These are phyloP conservation scores for Nymphaea colorata DNA, from an alignment of 164 flowering plant species.

Conservation along the genomic window DNA sequence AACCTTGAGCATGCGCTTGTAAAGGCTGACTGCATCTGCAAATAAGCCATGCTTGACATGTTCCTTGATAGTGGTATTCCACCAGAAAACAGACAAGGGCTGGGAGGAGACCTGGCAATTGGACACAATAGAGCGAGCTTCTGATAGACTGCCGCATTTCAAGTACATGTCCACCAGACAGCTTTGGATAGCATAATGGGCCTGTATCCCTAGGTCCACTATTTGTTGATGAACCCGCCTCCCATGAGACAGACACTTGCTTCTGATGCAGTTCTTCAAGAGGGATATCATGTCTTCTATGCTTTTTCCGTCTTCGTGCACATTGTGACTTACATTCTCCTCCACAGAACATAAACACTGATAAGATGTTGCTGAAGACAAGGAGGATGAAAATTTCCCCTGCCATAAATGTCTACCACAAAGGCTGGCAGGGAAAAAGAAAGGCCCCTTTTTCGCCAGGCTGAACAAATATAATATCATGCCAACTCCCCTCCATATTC, in stretches of 20 bases:
- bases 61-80: conserved; percentile 34
- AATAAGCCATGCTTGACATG: conserved; percentile 13
- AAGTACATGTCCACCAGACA: neutral
- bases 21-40: conserved; percentile 12
- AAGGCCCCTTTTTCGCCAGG: neutral
- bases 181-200: neutral
- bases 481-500: neutral
- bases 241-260: neutral
- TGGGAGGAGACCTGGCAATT: conserved; percentile 13
- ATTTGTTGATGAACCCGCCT: neutral
- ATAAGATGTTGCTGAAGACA: neutral
- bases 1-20: conserved; percentile 20
- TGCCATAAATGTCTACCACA: neutral
- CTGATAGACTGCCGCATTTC: neutral
- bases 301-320: neutral
- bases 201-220: neutral
- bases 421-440: neutral
- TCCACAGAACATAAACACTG: neutral
- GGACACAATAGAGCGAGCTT: neutral
- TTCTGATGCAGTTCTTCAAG: neutral
- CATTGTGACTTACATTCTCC: neutral
- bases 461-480: neutral
- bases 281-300: neutral
- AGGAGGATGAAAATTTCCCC: neutral
- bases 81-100: conserved; percentile 22